These are phyloP conservation scores for Rhododendron griersonianum DNA, from an alignment of 148 eudicot species.

Conservation along the genomic window DNA sequence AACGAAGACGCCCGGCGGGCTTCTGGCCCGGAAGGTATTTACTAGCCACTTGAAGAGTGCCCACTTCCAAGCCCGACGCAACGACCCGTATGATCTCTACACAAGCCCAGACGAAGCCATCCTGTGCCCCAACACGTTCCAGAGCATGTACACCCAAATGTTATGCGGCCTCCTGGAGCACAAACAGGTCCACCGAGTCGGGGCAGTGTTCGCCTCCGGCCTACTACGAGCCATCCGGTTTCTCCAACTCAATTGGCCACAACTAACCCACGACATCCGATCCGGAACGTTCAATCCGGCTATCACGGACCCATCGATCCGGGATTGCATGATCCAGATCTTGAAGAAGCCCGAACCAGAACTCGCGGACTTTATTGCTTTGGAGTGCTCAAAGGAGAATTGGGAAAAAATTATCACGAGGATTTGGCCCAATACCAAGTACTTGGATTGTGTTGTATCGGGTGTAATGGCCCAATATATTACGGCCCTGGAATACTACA, in stretches of 20 bases:
- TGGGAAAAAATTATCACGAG: constrained; percentile 68
- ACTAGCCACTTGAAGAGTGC: constrained; percentile 68
- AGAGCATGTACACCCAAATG: constrained; percentile 88
- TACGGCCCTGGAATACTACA: constrained; percentile 62
- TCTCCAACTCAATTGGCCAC: constrained; percentile 47
- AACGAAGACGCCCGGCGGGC: constrained; percentile 67
- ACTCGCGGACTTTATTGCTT: constrained; percentile 35
- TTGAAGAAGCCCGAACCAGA: constrained; percentile 44
- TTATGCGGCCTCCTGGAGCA: constrained; percentile 62
- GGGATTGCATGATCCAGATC: constrained; percentile 30
- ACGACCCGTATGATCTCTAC: constrained; percentile 56
- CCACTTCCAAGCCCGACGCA: constrained; percentile 48
- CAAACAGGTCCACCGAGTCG: constrained; percentile 49
- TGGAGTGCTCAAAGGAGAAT: constrained; percentile 44
- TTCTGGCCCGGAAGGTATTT: constrained; percentile 60
- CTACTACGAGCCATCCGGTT: constrained; percentile 77
- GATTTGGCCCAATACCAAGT: constrained; percentile 82
- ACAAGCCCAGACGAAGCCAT: constrained; percentile 73
- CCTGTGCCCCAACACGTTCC: constrained; percentile 61
- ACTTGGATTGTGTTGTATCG: constrained; percentile 57
- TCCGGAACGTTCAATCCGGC: constrained; percentile 37
- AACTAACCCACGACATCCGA: constrained; percentile 47
- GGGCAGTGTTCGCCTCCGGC: constrained; percentile 83
- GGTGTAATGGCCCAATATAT: constrained; percentile 69
- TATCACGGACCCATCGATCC: constrained; percentile 40